Conservation (phyloP, 768 basidiomycete species). For the Leucosporidium yakuticum region DNA sequence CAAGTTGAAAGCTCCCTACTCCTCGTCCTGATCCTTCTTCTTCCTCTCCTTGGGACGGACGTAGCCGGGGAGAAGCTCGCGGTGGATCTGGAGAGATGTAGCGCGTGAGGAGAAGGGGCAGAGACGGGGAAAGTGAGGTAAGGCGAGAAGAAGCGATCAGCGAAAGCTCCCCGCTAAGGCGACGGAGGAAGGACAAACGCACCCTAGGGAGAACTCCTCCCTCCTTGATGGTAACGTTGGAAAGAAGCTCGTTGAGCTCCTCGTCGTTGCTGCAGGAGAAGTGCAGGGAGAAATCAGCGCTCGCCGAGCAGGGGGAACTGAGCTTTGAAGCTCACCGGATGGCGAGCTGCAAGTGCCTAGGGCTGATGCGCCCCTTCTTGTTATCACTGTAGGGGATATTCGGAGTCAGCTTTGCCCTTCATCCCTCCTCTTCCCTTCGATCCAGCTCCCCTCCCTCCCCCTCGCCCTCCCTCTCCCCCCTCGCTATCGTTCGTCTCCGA, state of each 20-base stretch:
- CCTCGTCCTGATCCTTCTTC: background rate
- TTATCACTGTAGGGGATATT: conserved; percentile 56
- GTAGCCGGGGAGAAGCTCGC: conserved; percentile 5
- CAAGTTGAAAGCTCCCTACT: background rate
- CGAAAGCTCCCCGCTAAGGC: no score
- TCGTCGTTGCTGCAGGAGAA: conserved; percentile 57
- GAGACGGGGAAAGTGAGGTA: no score
- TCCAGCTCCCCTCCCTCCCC: no score
- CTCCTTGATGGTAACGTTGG: conserved; percentile 76
- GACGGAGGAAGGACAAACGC: background rate
- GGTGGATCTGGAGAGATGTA: background rate
- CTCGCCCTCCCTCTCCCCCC: no score
- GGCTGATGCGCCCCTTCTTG: conserved; percentile 73
- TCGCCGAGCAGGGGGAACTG: no score
- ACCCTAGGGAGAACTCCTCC: conserved; percentile 67
- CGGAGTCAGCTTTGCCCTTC: background rate
- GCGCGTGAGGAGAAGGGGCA: no score
- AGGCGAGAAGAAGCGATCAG: background rate
- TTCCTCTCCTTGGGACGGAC: no score
- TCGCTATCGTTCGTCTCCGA: no score
- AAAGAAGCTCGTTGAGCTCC: conserved; percentile 69
- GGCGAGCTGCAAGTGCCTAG: conserved; percentile 66
- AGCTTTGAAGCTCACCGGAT: conserved; percentile 46
- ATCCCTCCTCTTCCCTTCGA: no score
- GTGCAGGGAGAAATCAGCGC: no score